Base-by-base conservation (phyloP, 805 yeast species). In the Candida awuae region DNA sequence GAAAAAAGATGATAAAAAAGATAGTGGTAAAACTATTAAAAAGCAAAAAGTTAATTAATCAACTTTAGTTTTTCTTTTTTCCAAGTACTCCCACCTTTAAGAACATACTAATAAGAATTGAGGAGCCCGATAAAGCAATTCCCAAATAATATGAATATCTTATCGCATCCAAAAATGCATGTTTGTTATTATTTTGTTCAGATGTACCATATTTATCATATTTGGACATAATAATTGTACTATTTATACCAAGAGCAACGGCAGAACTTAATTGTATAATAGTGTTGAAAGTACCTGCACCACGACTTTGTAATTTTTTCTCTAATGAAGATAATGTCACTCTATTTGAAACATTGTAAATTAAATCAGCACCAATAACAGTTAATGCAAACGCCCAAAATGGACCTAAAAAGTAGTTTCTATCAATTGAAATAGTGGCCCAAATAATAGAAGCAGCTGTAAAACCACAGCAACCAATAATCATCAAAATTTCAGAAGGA, bases 271-370 rank as follows among this genome's bases (percentile, higher is more conserved):
- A 42, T 40, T 68, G 72, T 20, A 60, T 45, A 27, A 63, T 53
- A 1, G 74, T 70, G 44, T 67, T 70, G 46, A 70, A 70, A 4
- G 70, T 56, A 13, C 75, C 74, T 4, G 71, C 71, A 4, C 74
- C 75, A 12, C 70, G 50, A 34, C 70, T 61, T 42, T 69, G 74
- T 17, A 65, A 49, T 13, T 52, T 39, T 27, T 50, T 49, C 19
- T 62, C 56, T 12, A 71, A 72, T 1, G 71, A 56, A 5, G 65
- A 58, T 29, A 69, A 50, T 1, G 71, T 56, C 27, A 65, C 62
- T 50, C 70, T 52, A 40, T 67, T 70, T 19, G 64, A 61, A 8
- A 71, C 69, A 45, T 70, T 70, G 46, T 65, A 71, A 13, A 65
- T 52, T 5, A 71, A 47, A 50, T 71, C 76, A 0, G 73, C 73